Evolutionary conservation across 805 yeast species (phyloP).

Genomic region (Komagataella ulmi): DNA sequence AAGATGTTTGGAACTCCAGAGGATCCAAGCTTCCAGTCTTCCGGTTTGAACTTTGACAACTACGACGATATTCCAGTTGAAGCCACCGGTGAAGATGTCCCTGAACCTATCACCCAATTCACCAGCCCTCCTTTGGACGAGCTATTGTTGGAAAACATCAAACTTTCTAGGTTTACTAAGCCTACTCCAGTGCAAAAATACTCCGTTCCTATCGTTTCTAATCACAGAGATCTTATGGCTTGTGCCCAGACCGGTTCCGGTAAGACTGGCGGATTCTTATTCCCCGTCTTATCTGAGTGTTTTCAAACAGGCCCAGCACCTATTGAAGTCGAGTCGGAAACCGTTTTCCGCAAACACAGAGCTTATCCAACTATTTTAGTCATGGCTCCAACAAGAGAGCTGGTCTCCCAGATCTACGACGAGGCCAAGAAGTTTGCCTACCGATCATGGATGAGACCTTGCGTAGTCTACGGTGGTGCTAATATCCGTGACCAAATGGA

Average conservation of each 20-base stretch:
- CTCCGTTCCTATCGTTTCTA: constrained; percentile 63
- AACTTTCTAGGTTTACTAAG: constrained; percentile 77
- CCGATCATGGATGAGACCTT: constrained; percentile 96
- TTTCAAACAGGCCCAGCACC: constrained; percentile 79
- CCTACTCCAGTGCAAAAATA: constrained; percentile 97
- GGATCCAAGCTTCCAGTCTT: constrained; percentile 68
- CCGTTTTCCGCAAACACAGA: constrained; percentile 47
- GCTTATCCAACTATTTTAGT: constrained; percentile 92
- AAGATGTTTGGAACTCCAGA: constrained; percentile 76
- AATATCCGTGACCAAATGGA: constrained; percentile 81
- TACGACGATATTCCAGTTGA: constrained; percentile 98
- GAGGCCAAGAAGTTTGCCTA: constrained; percentile 93
- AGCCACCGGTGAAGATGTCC: constrained; percentile 90
- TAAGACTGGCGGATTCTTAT: constrained; percentile 98
- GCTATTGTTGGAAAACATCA: constrained; percentile 76
- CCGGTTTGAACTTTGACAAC: constrained; percentile 97
- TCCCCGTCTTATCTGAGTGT: constrained; percentile 92
- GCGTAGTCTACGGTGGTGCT: constrained; percentile 98
- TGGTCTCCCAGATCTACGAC: constrained; percentile 91
- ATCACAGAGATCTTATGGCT: constrained; percentile 68
- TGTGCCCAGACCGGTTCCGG: constrained; percentile 99
- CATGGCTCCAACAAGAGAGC: constrained; percentile 98
- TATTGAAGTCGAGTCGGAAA: constrained; percentile 22
- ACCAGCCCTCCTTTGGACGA: constrained; percentile 86
- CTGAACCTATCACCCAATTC: constrained; percentile 82